Base-by-base conservation (phyloP, 805 yeast species). In the Cyberlindnera nakhonratchasimensis region DNA sequence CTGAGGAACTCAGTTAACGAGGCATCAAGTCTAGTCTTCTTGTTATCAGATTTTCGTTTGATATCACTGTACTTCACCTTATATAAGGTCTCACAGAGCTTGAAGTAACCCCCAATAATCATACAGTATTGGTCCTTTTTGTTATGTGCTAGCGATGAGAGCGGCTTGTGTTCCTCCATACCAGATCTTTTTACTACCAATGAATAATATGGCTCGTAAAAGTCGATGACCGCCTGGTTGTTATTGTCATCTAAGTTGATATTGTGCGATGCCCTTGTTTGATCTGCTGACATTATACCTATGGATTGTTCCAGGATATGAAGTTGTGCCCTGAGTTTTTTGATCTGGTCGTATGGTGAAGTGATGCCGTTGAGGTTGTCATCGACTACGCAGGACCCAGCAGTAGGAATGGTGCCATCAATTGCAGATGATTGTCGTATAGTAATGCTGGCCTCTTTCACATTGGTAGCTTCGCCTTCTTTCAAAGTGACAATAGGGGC, bases 91-190 rank as follows among this genome's bases (percentile, higher is more conserved):
- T 40, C 39, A 32, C 59, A 53, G 3, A 57, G 41, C 24, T 46
- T 48, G 37, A 45, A 46, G 31, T 55, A 57, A 2, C 58, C 58
- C 6, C 30, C 39, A 48, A 55, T 46, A 8, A 52, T 40, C 45
- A 51, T 42, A 3, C 48, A 43, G 34, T 50, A 51, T 25, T 47
- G 54, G 36, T 58, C 62, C 24, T 50, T 57, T 28, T 39, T 48
- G 14, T 37, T 37, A 16, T 45, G 53, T 1, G 61, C 43, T 2
- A 44, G 33, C 1, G 53, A 48, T 0, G 53, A 43, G 22, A 58
- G 26, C 1, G 62, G 61, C 33, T 57, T 57, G 23, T 47, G 48
- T 32, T 58, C 61, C 23, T 46, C 54, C 58, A 56, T 55, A 0
- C 57, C 55, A 0, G 61, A 56, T 17, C 61, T 39, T 38, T 58